Evolutionary conservation across 225 moss, liverwort and hornwort species (phyloP).

Genomic region (Asterella californica): DNA sequence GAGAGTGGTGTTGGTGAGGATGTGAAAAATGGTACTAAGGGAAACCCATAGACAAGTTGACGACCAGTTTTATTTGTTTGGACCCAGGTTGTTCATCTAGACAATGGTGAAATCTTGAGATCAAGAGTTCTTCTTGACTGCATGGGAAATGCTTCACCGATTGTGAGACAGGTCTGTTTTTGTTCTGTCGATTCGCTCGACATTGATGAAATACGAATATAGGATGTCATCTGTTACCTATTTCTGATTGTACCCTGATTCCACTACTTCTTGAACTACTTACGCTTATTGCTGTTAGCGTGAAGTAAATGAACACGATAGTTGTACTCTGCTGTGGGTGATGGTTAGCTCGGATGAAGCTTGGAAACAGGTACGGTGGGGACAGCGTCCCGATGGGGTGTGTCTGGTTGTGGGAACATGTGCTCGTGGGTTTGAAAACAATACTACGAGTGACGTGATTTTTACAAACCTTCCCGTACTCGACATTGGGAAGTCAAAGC

Average conservation of each 20-base stretch:
- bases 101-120: conserved; percentile 54
- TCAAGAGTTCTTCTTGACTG: conserved; percentile 78
- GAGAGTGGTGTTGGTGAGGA: background rate
- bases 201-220: background rate
- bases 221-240: background rate
- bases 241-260: background rate
- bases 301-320: background rate
- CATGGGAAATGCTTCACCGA: conserved; percentile 94
- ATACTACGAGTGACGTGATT: conserved; percentile 68
- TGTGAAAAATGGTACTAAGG: background rate
- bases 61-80: background rate
- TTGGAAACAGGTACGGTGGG: conserved; percentile 70
- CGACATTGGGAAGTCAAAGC: conserved; percentile 64
- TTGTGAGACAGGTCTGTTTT: conserved; percentile 64
- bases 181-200: background rate
- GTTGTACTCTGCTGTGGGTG: conserved; percentile 3
- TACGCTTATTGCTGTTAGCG: background rate
- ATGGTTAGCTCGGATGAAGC: conserved; percentile 15
- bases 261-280: background rate
- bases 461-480: conserved; percentile 61
- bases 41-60: no score
- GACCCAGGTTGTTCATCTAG: conserved; percentile 64
- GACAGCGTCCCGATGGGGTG: conserved; percentile 84
- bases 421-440: conserved; percentile 86
- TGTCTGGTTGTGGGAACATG: conserved; percentile 94